Conservation (phyloP, 2,329 filamentous ascomycete species). For the Cercospora zeae-maydis region DNA sequence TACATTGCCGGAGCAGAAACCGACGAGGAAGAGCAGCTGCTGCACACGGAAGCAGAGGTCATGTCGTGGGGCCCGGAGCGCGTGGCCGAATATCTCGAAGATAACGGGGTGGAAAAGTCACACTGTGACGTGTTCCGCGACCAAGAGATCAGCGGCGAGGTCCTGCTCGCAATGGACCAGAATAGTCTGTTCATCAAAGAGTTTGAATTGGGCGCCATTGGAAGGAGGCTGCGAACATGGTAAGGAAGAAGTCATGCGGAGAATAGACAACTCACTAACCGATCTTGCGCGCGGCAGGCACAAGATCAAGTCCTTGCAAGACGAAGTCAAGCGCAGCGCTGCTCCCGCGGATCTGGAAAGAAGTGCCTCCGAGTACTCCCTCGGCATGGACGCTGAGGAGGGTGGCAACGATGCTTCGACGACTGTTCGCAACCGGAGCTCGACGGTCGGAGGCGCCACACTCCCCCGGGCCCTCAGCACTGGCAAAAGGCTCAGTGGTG, state of each 20-base stretch:
- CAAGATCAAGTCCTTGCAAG: conserved; percentile 87
- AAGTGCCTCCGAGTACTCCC: conserved; percentile 43
- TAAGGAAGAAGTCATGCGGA: background rate
- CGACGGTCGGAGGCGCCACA: conserved; percentile 37
- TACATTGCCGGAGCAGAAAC: conserved; percentile 94
- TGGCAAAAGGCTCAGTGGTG: conserved; percentile 21
- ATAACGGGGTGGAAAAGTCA: conserved; percentile 75
- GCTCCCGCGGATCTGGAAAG: conserved; percentile 32
- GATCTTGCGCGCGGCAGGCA: conserved; percentile 45
- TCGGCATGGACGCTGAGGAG: conserved; percentile 36
- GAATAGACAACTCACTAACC: background rate
- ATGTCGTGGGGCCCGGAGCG: conserved; percentile 73
- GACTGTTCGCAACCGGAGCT: conserved; percentile 44
- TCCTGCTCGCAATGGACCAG: conserved; percentile 91
- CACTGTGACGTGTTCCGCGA: conserved; percentile 94
- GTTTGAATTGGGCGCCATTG: conserved; percentile 88
- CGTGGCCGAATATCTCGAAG: conserved; percentile 85
- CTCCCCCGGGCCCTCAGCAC: conserved; percentile 24
- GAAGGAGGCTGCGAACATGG: conserved; percentile 87
- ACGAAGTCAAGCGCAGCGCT: conserved; percentile 69
- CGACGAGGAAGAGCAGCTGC: conserved; percentile 78
- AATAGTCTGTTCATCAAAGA: conserved; percentile 93
- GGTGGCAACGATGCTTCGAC: conserved; percentile 38
- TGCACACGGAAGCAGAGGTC: conserved; percentile 71
- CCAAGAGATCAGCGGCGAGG: conserved; percentile 93